Conservation (phyloP, 345 rosid genomes). For the Salix udensis region DNA sequence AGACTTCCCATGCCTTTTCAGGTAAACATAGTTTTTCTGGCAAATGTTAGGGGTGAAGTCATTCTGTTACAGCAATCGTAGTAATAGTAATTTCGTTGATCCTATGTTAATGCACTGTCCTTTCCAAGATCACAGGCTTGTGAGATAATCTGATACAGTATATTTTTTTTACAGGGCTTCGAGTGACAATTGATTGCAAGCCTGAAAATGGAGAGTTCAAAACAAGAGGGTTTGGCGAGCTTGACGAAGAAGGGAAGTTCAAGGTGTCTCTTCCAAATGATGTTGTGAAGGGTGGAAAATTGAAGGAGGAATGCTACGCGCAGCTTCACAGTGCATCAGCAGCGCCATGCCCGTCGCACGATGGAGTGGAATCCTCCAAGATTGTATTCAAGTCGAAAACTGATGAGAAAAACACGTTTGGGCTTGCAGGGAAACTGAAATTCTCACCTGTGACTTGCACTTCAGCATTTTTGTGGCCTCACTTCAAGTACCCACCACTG, state of each 20-base stretch:
- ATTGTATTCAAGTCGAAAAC: slow-evolving; percentile 41
- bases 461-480: slow-evolving; percentile 57
- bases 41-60: not conserved
- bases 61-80: not conserved
- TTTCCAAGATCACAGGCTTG: not conserved
- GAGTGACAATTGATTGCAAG: slow-evolving; percentile 70
- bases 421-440: slow-evolving; percentile 52
- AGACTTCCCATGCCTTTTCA: slow-evolving; percentile 50
- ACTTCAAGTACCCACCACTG: slow-evolving; percentile 31
- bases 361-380: slow-evolving; percentile 52
- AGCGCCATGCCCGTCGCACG: slow-evolving; percentile 57
- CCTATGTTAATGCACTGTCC: not conserved
- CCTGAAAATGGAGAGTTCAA: slow-evolving; percentile 44
- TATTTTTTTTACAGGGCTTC: slow-evolving; percentile 45
- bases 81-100: no score
- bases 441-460: slow-evolving; percentile 57
- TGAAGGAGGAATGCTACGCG: slow-evolving; percentile 78
- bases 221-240: slow-evolving; percentile 50
- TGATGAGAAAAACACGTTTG: slow-evolving; percentile 47
- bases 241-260: slow-evolving; percentile 64
- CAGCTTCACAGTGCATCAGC: slow-evolving; percentile 67
- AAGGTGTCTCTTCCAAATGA: slow-evolving; percentile 47
- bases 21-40: slow-evolving; percentile 31
- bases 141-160: not conserved
- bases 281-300: slow-evolving; percentile 45